Evolutionary conservation across 345 rosid genomes (phyloP).

Genomic region (Anacardium occidentale): DNA sequence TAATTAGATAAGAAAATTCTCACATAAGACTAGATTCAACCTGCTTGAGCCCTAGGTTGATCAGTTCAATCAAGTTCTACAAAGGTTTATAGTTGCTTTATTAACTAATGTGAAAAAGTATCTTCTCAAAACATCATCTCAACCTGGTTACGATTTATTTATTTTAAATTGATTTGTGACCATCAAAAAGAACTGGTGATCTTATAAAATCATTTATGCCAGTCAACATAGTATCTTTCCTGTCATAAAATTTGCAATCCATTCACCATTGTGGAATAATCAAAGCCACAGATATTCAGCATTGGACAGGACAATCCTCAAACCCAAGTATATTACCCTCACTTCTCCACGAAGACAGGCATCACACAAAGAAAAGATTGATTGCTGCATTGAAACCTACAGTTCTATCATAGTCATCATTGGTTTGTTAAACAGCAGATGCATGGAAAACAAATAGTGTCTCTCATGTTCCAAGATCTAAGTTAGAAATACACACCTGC

Average conservation of each 20-base stretch:
- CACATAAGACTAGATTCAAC: background rate
- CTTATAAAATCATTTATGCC: background rate
- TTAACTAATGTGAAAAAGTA: background rate
- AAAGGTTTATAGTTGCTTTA: background rate
- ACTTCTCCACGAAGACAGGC: background rate
- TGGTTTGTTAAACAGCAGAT: background rate
- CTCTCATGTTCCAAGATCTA: background rate
- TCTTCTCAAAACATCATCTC: background rate
- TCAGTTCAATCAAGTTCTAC: background rate
- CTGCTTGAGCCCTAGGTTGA: background rate
- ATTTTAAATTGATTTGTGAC: background rate
- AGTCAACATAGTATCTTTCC: background rate
- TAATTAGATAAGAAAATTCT: background rate
- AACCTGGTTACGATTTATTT: background rate
- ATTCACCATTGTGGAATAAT: background rate
- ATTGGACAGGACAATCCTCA: background rate
- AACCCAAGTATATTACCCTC: background rate
- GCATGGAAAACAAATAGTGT: background rate
- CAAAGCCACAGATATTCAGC: background rate
- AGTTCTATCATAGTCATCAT: background rate
- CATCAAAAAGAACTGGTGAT: background rate
- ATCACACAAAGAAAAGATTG: background rate
- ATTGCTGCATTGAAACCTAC: background rate
- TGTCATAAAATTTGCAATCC: background rate
- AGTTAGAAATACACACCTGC: slow-evolving; percentile 43